A percentile compares a stretch with the other conserved stretches of the same genome.
Evolutionary conservation across 2,329 filamentous ascomycete genomes (phyloP).

Genomic region (Xylariaceae sp.): DNA sequence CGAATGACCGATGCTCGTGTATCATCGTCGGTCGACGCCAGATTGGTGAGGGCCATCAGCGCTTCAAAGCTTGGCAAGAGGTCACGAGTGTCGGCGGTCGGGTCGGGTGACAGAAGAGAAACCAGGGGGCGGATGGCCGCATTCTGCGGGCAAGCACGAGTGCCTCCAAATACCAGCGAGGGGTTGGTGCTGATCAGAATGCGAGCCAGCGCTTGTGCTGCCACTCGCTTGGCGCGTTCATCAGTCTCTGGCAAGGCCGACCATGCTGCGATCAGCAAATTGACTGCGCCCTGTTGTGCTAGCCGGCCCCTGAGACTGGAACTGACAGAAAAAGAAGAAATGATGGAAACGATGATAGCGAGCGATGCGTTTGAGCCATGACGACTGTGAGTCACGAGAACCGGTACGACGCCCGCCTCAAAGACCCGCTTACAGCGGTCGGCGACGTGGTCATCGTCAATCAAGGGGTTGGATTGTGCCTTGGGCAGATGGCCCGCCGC

Average conservation of each 20-base stretch:
- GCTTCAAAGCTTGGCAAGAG: constrained; percentile 86
- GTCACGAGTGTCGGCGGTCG: constrained; percentile 60
- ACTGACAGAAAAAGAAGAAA: constrained; percentile 72
- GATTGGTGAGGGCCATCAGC: constrained; percentile 86
- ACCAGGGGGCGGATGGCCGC: constrained; percentile 80
- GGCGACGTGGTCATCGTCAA: constrained; percentile 70
- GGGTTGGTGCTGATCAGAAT: constrained; percentile 86
- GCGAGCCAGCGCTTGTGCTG: constrained; percentile 76
- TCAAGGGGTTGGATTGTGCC: constrained; percentile 57
- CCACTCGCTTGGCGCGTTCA: constrained; percentile 46
- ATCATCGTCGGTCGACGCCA: constrained; percentile 72
- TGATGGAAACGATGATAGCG: constrained; percentile 66
- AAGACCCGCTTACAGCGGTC: constrained; percentile 73
- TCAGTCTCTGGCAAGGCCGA: constrained; percentile 53
- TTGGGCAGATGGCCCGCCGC: constrained; percentile 62
- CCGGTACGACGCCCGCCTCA: constrained; percentile 68
- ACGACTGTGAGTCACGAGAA: constrained; percentile 72
- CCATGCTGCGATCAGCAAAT: constrained; percentile 70
- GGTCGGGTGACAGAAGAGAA: constrained; percentile 64
- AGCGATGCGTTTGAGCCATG: constrained; percentile 66
- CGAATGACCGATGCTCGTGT: constrained; percentile 66
- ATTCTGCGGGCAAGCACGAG: constrained; percentile 65
- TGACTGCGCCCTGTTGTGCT: constrained; percentile 90
- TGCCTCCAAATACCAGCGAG: constrained; percentile 73
- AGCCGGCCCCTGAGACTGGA: constrained; percentile 69